phyloP scores from a whole-genome alignment of 192 early-diverging fungal species.

The Allomyces javanicus region DNA sequence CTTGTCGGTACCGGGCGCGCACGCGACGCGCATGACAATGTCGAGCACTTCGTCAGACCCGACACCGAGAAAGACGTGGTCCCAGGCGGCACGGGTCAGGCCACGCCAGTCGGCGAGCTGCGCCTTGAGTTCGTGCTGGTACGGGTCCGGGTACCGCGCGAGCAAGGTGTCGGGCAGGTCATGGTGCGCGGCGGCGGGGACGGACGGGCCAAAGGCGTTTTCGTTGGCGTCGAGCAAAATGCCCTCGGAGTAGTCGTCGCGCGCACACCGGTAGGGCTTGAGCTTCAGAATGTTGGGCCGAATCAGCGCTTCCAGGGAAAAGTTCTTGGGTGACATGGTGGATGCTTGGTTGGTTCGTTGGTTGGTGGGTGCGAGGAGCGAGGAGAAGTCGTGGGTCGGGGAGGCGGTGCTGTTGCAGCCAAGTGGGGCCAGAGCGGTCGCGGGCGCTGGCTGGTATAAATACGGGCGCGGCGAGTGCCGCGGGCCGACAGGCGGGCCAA shows the following conservation, averaged over 20 bases:
- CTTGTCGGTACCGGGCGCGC: slow-evolving; percentile 74
- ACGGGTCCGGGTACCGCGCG: slow-evolving; percentile 91
- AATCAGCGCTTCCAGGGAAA: slow-evolving; percentile 38
- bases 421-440: too few relatives aligned
- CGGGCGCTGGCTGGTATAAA: too few relatives aligned
- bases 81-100: slow-evolving; percentile 24
- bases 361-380: too few relatives aligned
- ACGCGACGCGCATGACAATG: slow-evolving; percentile 66
- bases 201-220: slow-evolving; percentile 67
- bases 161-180: slow-evolving; percentile 27
- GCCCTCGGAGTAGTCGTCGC: slow-evolving; percentile 86
- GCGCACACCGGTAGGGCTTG: slow-evolving; percentile 89
- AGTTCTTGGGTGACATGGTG: slow-evolving; percentile 13
- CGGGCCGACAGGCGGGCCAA: too few relatives aligned
- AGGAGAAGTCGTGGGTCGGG: too few relatives aligned
- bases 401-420: too few relatives aligned
- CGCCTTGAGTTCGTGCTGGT: slow-evolving; percentile 67
- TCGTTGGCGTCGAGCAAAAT: slow-evolving; percentile 99
- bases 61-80: slow-evolving; percentile 84
- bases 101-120: slow-evolving; percentile 47
- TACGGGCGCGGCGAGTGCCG: too few relatives aligned
- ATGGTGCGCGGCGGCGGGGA: slow-evolving; percentile 16
- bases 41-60: slow-evolving; percentile 95
- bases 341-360: background rate
- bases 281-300: slow-evolving; percentile 65